These are phyloP conservation scores for Yamadazyma diddensiae DNA, from an alignment of 1,139 yeast species.

Conservation along the genomic window DNA sequence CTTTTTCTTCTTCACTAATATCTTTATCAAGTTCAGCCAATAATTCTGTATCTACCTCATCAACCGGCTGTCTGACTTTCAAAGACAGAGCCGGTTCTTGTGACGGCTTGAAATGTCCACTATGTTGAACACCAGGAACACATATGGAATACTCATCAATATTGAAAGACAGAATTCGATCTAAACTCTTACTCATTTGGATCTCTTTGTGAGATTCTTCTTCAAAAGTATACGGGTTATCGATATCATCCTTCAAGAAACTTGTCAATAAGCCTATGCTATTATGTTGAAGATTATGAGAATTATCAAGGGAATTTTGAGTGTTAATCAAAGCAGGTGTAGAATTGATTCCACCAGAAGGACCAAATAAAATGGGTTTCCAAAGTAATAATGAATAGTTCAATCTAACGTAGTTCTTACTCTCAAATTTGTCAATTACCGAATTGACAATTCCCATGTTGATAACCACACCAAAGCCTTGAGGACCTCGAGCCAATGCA, in stretches of 20 bases:
- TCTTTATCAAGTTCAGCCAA: constrained; percentile 6
- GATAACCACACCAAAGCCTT: constrained; percentile 53
- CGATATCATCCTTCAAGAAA: constrained; percentile 62
- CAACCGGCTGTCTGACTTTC: constrained; percentile 3
- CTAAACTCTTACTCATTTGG: constrained; percentile 30
- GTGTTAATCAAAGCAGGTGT: constrained; percentile 36
- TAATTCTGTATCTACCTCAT: constrained; percentile 4
- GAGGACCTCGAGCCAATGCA: constrained; percentile 51
- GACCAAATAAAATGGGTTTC: constrained; percentile 83
- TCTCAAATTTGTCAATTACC: constrained; percentile 52
- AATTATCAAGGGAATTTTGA: constrained; percentile 3
- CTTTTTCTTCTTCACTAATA: constrained; percentile 11
- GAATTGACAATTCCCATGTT: constrained; percentile 43
- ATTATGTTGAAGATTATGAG: constrained; percentile 25
- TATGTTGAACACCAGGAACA: constrained; percentile 26
- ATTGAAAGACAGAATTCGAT: constrained; percentile 20
- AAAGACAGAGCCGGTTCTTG: constrained; percentile 4
- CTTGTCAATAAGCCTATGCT: constrained; percentile 53
- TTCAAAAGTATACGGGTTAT: constrained; percentile 56
- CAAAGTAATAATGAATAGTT: constrained; percentile 58
- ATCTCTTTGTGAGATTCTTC: constrained; percentile 48
- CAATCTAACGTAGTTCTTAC: constrained; percentile 52
- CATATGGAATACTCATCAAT: too few relatives aligned
- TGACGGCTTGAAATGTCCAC: constrained; percentile 5
- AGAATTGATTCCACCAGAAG: constrained; percentile 74